Conservation (phyloP, 75 land plant species). For the Ceratopteris richardii region DNA sequence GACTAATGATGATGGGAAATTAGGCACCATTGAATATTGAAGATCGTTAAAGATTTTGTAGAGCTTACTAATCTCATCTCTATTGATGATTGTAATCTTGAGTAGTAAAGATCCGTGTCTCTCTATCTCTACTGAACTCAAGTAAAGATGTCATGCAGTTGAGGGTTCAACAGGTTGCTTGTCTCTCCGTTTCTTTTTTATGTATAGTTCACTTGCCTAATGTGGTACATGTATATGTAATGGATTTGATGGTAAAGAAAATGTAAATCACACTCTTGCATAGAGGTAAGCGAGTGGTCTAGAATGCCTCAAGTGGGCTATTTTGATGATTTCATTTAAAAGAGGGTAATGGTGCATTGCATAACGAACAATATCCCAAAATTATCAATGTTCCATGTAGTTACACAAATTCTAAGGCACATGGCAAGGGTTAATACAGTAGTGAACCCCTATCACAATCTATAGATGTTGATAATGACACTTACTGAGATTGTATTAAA, state of each 20-base stretch:
- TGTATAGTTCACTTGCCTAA: neutral
- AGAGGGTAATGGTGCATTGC: neutral
- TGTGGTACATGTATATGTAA: neutral
- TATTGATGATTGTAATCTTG: neutral
- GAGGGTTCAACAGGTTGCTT: neutral
- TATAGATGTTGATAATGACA: neutral
- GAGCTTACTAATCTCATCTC: neutral
- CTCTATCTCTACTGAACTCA: neutral
- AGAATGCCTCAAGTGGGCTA: neutral
- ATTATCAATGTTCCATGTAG: neutral
- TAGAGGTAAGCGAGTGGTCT: neutral
- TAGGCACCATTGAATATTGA: neutral
- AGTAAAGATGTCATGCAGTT: neutral
- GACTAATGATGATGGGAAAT: neutral
- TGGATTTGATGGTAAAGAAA: neutral
- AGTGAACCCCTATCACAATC: neutral
- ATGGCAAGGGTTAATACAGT: neutral
- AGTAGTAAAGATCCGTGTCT: neutral
- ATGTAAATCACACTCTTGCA: neutral
- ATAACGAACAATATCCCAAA: neutral
- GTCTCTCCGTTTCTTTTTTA: neutral
- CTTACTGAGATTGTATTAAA: neutral
- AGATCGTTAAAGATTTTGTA: neutral
- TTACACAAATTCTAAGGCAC: neutral
- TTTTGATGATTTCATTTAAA: neutral